Percentiles rank a stretch among this genome's conserved stretches.
Conservation (phyloP, 805 yeast species). For the Priceomyces fermenticarens region DNA sequence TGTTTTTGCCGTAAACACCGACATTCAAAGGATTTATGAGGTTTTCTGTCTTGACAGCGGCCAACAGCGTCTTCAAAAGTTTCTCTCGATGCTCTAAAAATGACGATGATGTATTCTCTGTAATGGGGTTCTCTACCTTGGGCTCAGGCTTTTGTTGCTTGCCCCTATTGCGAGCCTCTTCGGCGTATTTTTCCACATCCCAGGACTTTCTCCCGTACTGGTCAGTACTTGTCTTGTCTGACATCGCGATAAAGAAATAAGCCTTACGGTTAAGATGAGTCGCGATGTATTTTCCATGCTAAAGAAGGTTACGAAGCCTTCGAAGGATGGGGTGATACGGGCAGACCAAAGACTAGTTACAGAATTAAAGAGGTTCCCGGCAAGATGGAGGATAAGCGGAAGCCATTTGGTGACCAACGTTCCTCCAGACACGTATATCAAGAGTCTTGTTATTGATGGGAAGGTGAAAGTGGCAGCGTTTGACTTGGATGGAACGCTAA, state of each 20-base stretch:
- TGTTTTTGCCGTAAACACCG: constrained; percentile 35
- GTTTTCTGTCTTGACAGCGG: constrained; percentile 33
- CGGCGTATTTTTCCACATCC: constrained; percentile 65
- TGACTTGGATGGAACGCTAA: constrained; percentile 82
- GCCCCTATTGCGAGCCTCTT: constrained; percentile 37
- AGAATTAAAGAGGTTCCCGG: constrained; percentile 3
- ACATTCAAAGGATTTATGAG: constrained; percentile 23
- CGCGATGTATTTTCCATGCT: constrained; percentile 12
- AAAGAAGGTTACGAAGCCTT: constrained; percentile 2
- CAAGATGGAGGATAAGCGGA: constrained; percentile 26
- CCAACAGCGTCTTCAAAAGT: constrained; percentile 27
- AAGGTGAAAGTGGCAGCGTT: constrained; percentile 59
- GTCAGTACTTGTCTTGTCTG: constrained; percentile 28
- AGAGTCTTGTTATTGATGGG: constrained; percentile 4
- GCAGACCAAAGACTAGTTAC: neutral
- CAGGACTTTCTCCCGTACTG: constrained; percentile 68
- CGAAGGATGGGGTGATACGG: neutral
- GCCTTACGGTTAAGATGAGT: constrained; percentile 1
- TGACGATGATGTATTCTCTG: constrained; percentile 15
- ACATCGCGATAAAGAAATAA: neutral
- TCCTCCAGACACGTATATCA: constrained; percentile 22
- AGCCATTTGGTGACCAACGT: constrained; percentile 44
- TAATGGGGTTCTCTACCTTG: constrained; percentile 5
- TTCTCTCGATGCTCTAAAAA: constrained; percentile 29
- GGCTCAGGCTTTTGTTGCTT: constrained; percentile 6